Conservation (phyloP, 768 basidiomycete genomes). For the Coprinopsis strossmayeri region DNA sequence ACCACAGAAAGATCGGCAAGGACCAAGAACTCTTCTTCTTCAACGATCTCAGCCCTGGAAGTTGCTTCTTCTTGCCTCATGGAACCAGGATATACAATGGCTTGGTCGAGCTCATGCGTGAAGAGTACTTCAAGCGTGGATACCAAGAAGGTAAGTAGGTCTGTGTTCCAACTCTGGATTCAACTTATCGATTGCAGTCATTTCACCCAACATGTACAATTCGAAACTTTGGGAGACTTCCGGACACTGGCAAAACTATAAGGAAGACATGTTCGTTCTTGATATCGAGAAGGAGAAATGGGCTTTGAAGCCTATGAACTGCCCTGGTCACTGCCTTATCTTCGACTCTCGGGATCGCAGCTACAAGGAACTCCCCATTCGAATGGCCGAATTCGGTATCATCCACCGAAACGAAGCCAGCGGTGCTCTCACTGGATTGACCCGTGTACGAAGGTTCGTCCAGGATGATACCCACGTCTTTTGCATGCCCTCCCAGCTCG, state of each 20-base stretch:
- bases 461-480: slow-evolving; percentile 99
- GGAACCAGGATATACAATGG: slow-evolving; percentile 96
- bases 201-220: slow-evolving; percentile 97
- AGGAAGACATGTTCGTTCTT: slow-evolving; percentile 95
- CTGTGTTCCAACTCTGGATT: slow-evolving; percentile 1
- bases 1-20: slow-evolving; percentile 94
- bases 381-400: slow-evolving; percentile 98
- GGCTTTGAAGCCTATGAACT: slow-evolving; percentile 99
- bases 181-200: slow-evolving; percentile 44
- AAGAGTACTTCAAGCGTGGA: slow-evolving; percentile 93
- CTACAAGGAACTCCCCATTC: slow-evolving; percentile 92
- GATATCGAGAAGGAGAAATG: slow-evolving; percentile 95
- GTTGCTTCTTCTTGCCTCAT: slow-evolving; percentile 94
- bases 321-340: slow-evolving; percentile 93
- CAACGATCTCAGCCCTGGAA: slow-evolving; percentile 93
- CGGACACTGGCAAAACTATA: slow-evolving; percentile 97
- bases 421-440: slow-evolving; percentile 88
- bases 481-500: slow-evolving; percentile 93
- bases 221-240: slow-evolving; percentile 97
- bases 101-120: slow-evolving; percentile 84
- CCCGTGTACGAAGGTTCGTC: slow-evolving; percentile 89
- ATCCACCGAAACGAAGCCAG: slow-evolving; percentile 95
- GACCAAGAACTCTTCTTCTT: slow-evolving; percentile 99
- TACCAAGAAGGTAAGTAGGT: slow-evolving; percentile 79
- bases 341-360: slow-evolving; percentile 92